Base-by-base conservation (phyloP, 192 early-diverging fungal genomes). In the Coemansia sp. region DNA sequence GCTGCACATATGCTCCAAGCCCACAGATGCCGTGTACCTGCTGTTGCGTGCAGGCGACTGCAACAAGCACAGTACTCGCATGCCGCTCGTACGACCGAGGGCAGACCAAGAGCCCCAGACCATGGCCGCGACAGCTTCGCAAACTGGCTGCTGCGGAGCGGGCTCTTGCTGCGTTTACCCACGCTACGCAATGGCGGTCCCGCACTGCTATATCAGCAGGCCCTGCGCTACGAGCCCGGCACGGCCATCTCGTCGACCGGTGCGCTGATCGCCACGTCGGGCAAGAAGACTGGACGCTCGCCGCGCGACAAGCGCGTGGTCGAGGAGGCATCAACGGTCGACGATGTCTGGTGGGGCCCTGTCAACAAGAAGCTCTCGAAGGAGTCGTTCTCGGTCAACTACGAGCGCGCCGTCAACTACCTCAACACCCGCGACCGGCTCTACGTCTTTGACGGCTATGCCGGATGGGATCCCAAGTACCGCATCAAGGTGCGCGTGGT, bases 381-480 rank as follows among this genome's bases (percentile, higher is more conserved):
- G 70, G 75, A 86, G 29, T 81, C 89, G 10, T 98, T 98, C 84
- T 87, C 93, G 68, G 92, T 92, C 77, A 98, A 98, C 89, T 93
- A 94, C 70, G 93, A 98, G 86, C 90, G 93, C 65, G 95, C 95
- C 51, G 86, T 92, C 69, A 94, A 96, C 87, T 98, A 97, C 87
- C 86, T 98, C 62, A 98, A 98, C 87, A 96, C 95, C 59, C 92
- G 94, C 64, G 85, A 87, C 35, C 91, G 92, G 62, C 89, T 97
- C 47, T 96, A 95, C 69, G 94, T 98, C 65, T 94, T 98, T 83
- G 97, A 98, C 82, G 97, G 94, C 19, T 98, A 84, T 63, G 97
- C 97, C 60, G 97, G 97, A 20, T 98, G 97, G 97, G 97, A 98
- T 78, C 92, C 94, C 71, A 94, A 94, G 85, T 94, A 97, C 89